Evolutionary conservation across 2,329 filamentous ascomycete species (phyloP), one percentile per base, ranked within the genome.

Genomic region (Apiospora hydei): DNA sequence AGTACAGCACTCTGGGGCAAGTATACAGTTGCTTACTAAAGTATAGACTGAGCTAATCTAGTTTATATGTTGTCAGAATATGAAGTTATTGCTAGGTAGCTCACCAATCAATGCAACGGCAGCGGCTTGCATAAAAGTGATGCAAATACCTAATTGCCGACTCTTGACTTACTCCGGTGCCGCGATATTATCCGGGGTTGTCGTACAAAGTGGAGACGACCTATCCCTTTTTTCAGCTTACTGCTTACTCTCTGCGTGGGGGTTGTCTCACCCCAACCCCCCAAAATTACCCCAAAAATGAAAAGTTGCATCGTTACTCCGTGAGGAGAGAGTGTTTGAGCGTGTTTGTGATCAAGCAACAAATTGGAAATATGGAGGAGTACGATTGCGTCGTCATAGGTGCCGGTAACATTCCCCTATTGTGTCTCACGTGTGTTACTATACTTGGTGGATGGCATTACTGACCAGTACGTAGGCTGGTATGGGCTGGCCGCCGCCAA

Each of bases 401-500:
- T 70, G 87, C 88, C 46, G 89, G 89, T 89, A 80, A 80, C 21
- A 21, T 18, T 5, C 14, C n/a, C 47, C 13, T 10, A 11, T 13
- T 14, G 8, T 4, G 10, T 18, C 49, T 24, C 4, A 53, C 4
- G 26, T 43, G 41, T 43, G 41, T 43, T 43, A 11, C 3, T 13
- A 11, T 43, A 13, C 38, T 8, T 16, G 6, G 8, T 5, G 26
- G 16, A 38, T 7, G 53, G 10, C 3, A 4, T 6, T 13, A 34
- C 57, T 64, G 34, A 64, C 21, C 11, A 1, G 3, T 6, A n/a
- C 38, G 16, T 44, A 72, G 71, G 71, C 18, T 71, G 69, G 69
- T 70, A 71, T 77, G 92, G 91, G 30, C 83, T 93, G 44, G 87
- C 85, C 1, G 85, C 87, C 26, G 88, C 91, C 67, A 91, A 91